These are phyloP conservation scores for Salix caprea DNA, from an alignment of 345 rosid species.

Conservation along the genomic window DNA sequence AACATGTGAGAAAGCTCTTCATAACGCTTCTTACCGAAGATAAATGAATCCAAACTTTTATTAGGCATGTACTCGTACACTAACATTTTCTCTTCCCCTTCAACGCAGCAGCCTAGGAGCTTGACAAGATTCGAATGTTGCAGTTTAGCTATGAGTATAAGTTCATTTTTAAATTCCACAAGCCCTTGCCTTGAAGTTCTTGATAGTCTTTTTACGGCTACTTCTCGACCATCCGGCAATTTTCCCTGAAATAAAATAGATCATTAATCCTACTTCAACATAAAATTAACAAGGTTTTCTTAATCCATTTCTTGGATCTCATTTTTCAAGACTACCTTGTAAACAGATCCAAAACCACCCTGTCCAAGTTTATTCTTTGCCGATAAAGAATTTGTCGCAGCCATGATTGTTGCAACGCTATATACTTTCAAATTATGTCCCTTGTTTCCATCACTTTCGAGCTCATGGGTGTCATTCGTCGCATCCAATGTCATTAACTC, in stretches of 20 bases:
- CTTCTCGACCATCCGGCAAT: conserved; percentile 6
- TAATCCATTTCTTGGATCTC: not conserved
- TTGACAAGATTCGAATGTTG: conserved; percentile 19
- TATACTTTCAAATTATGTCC: not conserved
- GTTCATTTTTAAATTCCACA: conserved; percentile 27
- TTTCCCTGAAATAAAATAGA: not conserved
- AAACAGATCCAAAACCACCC: conserved; percentile 22
- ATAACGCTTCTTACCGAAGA: conserved; percentile 5
- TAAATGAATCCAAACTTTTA: conserved; percentile 19
- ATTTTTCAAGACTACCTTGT: not conserved
- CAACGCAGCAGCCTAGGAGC: conserved; percentile 17
- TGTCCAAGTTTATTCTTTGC: conserved; percentile 9
- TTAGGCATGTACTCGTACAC: conserved; percentile 18
- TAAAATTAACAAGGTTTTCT: not conserved
- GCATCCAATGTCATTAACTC: conserved; percentile 13
- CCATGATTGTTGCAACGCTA: conserved; percentile 1
- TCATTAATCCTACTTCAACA: not conserved
- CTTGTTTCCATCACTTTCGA: conserved; percentile 5
- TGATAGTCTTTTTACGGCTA: conserved; percentile 23
- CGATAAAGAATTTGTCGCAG: conserved; percentile 9
- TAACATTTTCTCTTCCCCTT: conserved; percentile 22
- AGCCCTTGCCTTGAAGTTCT: conserved; percentile 23
- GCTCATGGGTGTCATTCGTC: not conserved
- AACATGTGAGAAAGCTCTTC: too few relatives aligned
- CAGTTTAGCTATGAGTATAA: conserved; percentile 20